Evolutionary conservation across 352 stramenopile species (phyloP).

Genomic region (Blastocystis sp.): DNA sequence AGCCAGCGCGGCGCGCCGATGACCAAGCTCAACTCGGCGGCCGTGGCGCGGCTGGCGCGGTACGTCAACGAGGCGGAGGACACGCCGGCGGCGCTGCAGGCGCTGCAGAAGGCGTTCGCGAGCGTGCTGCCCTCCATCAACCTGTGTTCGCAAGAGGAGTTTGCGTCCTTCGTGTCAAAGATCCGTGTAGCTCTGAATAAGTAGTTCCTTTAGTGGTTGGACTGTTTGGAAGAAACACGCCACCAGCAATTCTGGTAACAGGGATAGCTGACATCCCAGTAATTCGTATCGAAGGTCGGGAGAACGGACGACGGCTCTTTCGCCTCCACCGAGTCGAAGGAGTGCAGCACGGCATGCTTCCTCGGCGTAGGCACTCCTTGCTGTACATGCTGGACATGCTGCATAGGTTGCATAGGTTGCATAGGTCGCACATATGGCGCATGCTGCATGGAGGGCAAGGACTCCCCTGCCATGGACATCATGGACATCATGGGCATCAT

Average conservation of each 20-base stretch:
- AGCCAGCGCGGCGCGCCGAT: neutral
- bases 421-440: too few species aligned
- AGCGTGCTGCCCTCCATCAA: neutral
- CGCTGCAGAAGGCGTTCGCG: neutral
- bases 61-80: neutral
- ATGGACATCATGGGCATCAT: too few species aligned
- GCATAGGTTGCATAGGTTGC: too few species aligned
- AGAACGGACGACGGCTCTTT: neutral
- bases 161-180: neutral
- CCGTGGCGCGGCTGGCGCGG: constrained; percentile 2
- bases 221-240: constrained; percentile 8
- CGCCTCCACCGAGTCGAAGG: neutral
- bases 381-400: too few species aligned
- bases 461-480: too few species aligned
- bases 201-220: constrained; percentile 8
- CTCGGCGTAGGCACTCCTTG: too few species aligned
- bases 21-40: neutral
- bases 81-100: neutral
- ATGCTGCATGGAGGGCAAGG: too few species aligned
- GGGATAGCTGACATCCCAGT: neutral
- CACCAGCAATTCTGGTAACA: neutral
- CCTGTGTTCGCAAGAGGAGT: neutral
- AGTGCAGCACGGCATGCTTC: neutral
- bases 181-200: neutral
- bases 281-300: neutral